Base-by-base conservation (phyloP, 345 rosid species). In the Salix exigua region DNA sequence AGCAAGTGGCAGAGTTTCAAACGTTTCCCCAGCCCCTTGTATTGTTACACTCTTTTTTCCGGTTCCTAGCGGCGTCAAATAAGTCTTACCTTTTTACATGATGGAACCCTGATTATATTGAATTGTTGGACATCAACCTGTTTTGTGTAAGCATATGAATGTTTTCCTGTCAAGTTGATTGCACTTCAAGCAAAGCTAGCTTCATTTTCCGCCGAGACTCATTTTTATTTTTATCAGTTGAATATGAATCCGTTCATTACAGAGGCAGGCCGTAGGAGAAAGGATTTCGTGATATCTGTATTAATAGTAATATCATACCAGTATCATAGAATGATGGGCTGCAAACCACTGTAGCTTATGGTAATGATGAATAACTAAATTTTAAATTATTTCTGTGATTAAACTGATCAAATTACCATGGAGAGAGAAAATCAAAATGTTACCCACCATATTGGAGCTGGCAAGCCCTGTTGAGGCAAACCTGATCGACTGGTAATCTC, bases 31-130 rank as follows among this genome's bases (percentile, higher is more conserved):
- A 18, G 28, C 28, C 33, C 71, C n/a, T 13, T 62, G 76, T 72
- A 40, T 26, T 46, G 58, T 46, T 28, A 9, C 37, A 9, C 37
- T 53, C 66, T 62, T 71, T 70, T 18, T 30, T 68, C n/a, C 63
- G 19, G 26, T 70, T 35, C 71, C 75, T 40, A 78, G 73, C 66
- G 42, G 71, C 71, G 55, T 79, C 73, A 81, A 91, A 89, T 91
- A 85, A 91, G 84, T 67, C 64, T 38, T 62, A 63, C 74, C 82
- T 77, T 78, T 78, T 73, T 55, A 48, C 2, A 42, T 61, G 67
- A 44, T 53, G 50, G 68, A 53, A 55, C 60, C 8, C 69, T 3
- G 55, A 46, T 61, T 72, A 53, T 42, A 33, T 42, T 48, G 68
- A 64, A 25, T 35, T 64, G 33, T 48, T 68, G 66, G 77, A 50